Evolutionary conservation across 1,284 basidiomycete genomes (phyloP).

Genomic region (Thelephora terrestris): DNA sequence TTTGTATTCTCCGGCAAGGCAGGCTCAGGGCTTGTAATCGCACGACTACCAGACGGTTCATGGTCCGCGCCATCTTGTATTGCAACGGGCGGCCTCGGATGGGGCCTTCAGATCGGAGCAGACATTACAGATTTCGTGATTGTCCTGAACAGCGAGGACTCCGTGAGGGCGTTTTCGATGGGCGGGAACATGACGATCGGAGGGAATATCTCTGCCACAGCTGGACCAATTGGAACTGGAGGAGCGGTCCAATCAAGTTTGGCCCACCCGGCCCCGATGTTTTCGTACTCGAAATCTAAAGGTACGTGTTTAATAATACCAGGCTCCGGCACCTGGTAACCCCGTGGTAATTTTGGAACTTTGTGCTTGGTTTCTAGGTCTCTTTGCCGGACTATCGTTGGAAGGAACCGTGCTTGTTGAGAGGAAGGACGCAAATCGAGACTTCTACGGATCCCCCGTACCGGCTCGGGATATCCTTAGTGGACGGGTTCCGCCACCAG

Average conservation of each 20-base stretch:
- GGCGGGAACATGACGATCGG: constrained; percentile 97
- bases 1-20: constrained; percentile 97
- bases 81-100: constrained; percentile 92
- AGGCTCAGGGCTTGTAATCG: constrained; percentile 90
- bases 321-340: not conserved
- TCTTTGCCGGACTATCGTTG: constrained; percentile 91
- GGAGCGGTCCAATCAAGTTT: constrained; percentile 83
- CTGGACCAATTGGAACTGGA: constrained; percentile 93
- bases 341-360: not conserved
- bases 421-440: constrained; percentile 87
- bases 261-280: constrained; percentile 93
- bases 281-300: constrained; percentile 93
- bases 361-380: constrained; percentile 38
- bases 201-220: constrained; percentile 75
- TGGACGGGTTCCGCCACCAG: constrained; percentile 91
- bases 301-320: constrained; percentile 36
- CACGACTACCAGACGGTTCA: constrained; percentile 89
- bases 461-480: constrained; percentile 85
- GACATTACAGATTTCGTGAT: constrained; percentile 83
- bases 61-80: constrained; percentile 98
- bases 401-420: constrained; percentile 95
- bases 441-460: constrained; percentile 91
- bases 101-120: constrained; percentile 95
- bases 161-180: constrained; percentile 89
- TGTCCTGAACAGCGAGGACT: constrained; percentile 94